A percentile compares a stretch with the other conserved stretches of the same genome.
These are phyloP conservation scores for Lactuca saligna DNA, from an alignment of 129 eudicot species.

Conservation along the genomic window DNA sequence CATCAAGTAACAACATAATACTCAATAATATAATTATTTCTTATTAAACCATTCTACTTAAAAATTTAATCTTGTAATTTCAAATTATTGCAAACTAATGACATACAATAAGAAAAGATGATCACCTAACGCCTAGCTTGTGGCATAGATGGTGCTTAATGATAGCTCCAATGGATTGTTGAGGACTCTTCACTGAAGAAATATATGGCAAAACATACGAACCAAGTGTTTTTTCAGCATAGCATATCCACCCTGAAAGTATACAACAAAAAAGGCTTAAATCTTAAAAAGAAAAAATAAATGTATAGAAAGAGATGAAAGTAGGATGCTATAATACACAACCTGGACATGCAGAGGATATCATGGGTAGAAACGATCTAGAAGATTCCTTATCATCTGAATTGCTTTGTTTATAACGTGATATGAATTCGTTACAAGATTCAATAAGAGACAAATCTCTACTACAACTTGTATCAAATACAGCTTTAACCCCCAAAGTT, in stretches of 20 bases:
- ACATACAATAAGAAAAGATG: neutral
- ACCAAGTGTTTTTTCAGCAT: conserved; percentile 98
- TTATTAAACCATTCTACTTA: no score
- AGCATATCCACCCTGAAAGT: conserved; percentile 93
- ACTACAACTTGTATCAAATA: conserved; percentile 92
- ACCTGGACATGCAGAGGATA: conserved; percentile 98
- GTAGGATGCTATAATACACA: neutral
- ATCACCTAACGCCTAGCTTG: conserved; percentile 60
- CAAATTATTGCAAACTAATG: neutral
- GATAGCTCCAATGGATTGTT: conserved; percentile 87
- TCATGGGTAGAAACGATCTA: conserved; percentile 64
- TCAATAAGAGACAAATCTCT: conserved; percentile 83
- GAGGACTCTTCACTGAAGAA: conserved; percentile 97
- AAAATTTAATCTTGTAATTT: no score
- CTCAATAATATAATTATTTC: no score
- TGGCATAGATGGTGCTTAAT: conserved; percentile 71
- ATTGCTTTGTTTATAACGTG: conserved; percentile 65
- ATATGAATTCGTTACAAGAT: conserved; percentile 86
- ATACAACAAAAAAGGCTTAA: conserved; percentile 2
- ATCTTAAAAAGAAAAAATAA: neutral
- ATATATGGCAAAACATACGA: conserved; percentile 85
- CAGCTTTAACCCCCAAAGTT: conserved; percentile 81
- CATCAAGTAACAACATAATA: no score
- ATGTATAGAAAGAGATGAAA: no score
- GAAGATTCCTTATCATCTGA: conserved; percentile 39